These are phyloP conservation scores for Digitaria exilis DNA, from an alignment of 202 grass and related monocot genomes.

Conservation along the genomic window DNA sequence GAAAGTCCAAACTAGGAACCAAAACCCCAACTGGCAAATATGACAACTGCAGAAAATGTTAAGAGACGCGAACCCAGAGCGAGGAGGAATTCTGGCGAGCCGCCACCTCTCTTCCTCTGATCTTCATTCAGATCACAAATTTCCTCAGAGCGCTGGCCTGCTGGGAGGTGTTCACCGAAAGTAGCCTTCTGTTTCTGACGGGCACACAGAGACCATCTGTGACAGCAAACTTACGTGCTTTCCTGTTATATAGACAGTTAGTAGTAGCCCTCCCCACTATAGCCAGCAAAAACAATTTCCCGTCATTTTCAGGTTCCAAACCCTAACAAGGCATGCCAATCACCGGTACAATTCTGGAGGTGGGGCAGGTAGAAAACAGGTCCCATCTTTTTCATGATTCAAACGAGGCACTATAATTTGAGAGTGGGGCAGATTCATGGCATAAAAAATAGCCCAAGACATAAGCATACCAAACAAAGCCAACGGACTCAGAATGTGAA, in stretches of 20 bases:
- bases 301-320: background rate
- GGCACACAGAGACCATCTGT: background rate
- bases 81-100: too few relatives aligned
- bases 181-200: background rate
- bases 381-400: background rate
- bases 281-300: background rate
- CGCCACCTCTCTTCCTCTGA: background rate
- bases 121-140: background rate
- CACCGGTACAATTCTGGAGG: background rate
- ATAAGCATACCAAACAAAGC: conserved; percentile 12
- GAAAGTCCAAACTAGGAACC: background rate
- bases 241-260: too few relatives aligned
- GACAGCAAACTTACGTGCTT: too few relatives aligned
- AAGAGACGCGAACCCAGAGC: background rate
- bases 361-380: background rate
- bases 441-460: background rate
- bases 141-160: too few relatives aligned
- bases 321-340: background rate
- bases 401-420: background rate
- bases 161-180: background rate
- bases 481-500: background rate
- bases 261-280: background rate
- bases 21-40: background rate
- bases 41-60: background rate
- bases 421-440: background rate